Evolutionary conservation across 116 monocot genomes (phyloP), one percentile per base, ranked within the genome.

Genomic region (Zostera marina): DNA sequence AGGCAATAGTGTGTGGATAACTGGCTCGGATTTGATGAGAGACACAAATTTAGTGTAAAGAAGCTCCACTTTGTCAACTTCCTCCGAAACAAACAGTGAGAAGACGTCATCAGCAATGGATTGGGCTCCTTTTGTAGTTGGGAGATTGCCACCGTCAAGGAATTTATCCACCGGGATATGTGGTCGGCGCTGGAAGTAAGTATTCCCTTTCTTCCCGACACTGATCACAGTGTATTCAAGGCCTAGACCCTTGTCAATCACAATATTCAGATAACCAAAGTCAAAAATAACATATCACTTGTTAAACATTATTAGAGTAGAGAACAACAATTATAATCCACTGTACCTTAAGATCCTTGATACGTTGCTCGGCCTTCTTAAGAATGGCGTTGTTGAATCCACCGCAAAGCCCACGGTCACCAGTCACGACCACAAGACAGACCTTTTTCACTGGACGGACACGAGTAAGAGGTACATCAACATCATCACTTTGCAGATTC

Each of bases 1-100:
- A 19, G 92, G 87, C 14, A 92, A 73, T 52, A 92, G 74, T 12
- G 92, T 92, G 73, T 92, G 92, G 71, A 92, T 92, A 11, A 92
- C 81, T 4, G 83, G 92, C 59, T 87, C 81, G 46, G 87, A 84
- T 60, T 83, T 87, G 25, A 92, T 78, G 63, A 92, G 74, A 22
- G 87, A 87, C 20, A 92, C 76, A 45, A 92, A 92, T 70, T 92
- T 92, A 48, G 92, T 83, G 74, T 92, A 92, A 14, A 92, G 67
- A 11, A 92, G 87, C 78, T 92, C 92, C 11, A 92, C 87, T 68
- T 92, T 92, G 70, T 87, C 87, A 17, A 92, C 87, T 56, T 87
- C 92, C 72, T 92, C 81, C 24, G 73, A 67, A 48, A 92, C 57
- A 68, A 92, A 92, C 38, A 92, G 78, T 48, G 92, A 83, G 74